Evolutionary conservation across 2,329 filamentous ascomycete species (phyloP).

Genomic region (Aspergillus clavatus): DNA sequence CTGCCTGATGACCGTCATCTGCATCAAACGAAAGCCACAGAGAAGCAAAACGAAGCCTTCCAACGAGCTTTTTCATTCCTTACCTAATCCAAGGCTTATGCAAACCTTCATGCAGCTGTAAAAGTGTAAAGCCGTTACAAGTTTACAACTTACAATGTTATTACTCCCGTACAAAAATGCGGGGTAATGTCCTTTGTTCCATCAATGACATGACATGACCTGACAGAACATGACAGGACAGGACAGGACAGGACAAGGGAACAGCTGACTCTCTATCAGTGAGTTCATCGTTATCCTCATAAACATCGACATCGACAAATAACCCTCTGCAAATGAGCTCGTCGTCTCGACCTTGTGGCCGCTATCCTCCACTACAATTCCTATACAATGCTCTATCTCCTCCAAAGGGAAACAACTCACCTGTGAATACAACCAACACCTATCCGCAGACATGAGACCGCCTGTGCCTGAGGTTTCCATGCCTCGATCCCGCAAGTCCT

Average conservation of each 20-base stretch:
- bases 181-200: slow-evolving; percentile 4
- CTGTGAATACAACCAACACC: background rate
- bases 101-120: background rate
- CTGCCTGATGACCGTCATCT: no score
- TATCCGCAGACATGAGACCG: slow-evolving; percentile 34
- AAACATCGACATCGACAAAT: background rate
- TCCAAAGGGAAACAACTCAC: background rate
- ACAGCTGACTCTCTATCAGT: background rate
- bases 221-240: slow-evolving; percentile 14
- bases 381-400: background rate
- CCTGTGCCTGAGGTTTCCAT: slow-evolving; percentile 30
- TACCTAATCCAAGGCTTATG: no score
- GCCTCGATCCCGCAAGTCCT: slow-evolving; percentile 34
- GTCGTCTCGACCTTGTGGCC: background rate
- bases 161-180: slow-evolving; percentile 2
- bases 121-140: background rate
- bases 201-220: background rate
- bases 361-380: background rate
- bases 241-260: slow-evolving; percentile 1
- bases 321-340: background rate
- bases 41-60: no score
- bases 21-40: no score
- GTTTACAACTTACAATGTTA: no score
- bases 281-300: slow-evolving; percentile 2
- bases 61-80: no score